These are phyloP conservation scores for Aspergillus ochraceus DNA, from an alignment of 2,329 filamentous ascomycete genomes.

Conservation along the genomic window DNA sequence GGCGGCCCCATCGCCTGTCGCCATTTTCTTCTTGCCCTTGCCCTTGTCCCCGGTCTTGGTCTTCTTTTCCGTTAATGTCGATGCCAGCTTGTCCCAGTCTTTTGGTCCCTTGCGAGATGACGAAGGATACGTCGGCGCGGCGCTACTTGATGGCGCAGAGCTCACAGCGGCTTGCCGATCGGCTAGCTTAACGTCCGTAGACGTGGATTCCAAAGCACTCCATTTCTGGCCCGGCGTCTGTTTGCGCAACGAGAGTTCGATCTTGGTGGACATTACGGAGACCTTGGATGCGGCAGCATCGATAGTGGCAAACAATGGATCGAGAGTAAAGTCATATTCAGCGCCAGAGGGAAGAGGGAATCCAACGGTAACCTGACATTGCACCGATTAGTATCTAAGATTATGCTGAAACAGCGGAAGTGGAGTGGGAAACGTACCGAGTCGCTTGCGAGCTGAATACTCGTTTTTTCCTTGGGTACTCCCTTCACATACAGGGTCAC, in stretches of 20 bases:
- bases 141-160: constrained; percentile 19
- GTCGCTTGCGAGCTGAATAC: constrained; percentile 52
- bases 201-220: constrained; percentile 56
- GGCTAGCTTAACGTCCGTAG: constrained; percentile 23
- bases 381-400: constrained; percentile 15
- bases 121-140: constrained; percentile 72
- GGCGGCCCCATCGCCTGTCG: constrained; percentile 29
- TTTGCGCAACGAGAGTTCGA: constrained; percentile 76
- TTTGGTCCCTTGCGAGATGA: constrained; percentile 82
- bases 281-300: constrained; percentile 61
- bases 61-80: constrained; percentile 47
- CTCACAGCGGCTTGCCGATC: constrained; percentile 18
- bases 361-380: constrained; percentile 52
- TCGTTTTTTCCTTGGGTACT: constrained; percentile 57
- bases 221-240: constrained; percentile 66
- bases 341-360: constrained; percentile 58
- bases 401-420: constrained; percentile 2
- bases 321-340: constrained; percentile 61
- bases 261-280: constrained; percentile 71
- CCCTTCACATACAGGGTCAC: constrained; percentile 67
- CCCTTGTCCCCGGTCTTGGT: constrained; percentile 30
- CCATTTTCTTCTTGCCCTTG: constrained; percentile 30
- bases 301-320: constrained; percentile 68
- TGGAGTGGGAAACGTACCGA: constrained; percentile 39
- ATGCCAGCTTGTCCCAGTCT: constrained; percentile 82